A percentile compares a stretch with the other conserved stretches of the same genome.
Conservation (phyloP, 1,284 basidiomycete genomes). For the Prillingera fragicola region DNA sequence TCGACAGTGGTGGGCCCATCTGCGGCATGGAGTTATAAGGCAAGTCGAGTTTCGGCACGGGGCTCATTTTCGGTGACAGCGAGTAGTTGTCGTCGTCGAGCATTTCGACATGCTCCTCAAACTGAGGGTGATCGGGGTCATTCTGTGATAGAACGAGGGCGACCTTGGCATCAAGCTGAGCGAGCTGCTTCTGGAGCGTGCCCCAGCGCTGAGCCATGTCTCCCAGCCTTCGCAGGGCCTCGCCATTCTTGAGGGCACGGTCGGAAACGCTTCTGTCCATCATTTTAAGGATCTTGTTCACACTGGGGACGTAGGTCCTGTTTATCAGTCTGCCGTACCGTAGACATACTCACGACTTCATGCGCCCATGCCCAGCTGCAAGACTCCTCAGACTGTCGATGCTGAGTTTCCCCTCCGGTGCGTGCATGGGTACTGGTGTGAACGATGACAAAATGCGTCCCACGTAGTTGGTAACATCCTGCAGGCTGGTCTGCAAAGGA, state of each 20-base stretch:
- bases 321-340: conserved; percentile 50
- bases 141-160: conserved; percentile 23
- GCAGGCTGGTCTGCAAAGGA: conserved; percentile 67
- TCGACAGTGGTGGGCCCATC: background rate
- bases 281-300: conserved; percentile 83
- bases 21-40: no score
- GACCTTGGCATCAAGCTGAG: conserved; percentile 31
- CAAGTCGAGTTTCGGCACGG: background rate
- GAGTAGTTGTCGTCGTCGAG: conserved; percentile 18
- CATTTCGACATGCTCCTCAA: conserved; percentile 19
- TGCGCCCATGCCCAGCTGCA: conserved; percentile 26
- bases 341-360: conserved; percentile 25
- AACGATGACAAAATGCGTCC: conserved; percentile 24
- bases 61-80: background rate
- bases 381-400: conserved; percentile 23
- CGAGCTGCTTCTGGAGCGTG: conserved; percentile 25
- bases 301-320: conserved; percentile 72
- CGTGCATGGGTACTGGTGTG: conserved; percentile 20
- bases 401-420: conserved; percentile 26
- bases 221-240: conserved; percentile 64
- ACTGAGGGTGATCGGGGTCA: conserved; percentile 11
- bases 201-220: conserved; percentile 32
- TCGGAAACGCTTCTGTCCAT: conserved; percentile 88
- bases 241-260: conserved; percentile 87
- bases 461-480: conserved; percentile 31